Percentiles rank a stretch among this genome's conserved stretches.
phyloP scores from a whole-genome alignment of 768 basidiomycete species.

The Psilocybe sp. region DNA sequence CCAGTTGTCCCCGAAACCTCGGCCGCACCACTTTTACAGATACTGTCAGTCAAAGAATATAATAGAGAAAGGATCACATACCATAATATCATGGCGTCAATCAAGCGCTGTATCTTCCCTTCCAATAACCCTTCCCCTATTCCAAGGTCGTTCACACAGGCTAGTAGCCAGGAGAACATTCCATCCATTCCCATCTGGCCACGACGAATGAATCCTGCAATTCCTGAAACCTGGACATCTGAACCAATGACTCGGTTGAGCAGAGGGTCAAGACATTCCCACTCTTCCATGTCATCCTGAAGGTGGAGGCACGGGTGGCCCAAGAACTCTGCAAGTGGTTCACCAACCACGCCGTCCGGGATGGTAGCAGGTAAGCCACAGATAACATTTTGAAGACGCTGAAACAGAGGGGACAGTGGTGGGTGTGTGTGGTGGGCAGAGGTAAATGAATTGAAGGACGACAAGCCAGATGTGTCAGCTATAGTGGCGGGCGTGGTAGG shows the following conservation, averaged over 20 bases:
- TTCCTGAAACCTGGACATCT: background rate
- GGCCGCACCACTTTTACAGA: no score
- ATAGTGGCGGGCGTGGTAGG: background rate
- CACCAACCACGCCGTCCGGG: background rate
- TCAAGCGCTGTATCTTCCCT: no score
- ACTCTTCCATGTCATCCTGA: background rate
- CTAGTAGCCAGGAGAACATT: background rate
- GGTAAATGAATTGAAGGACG: background rate
- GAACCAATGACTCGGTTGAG: slow-evolving; percentile 1
- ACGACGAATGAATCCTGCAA: background rate
- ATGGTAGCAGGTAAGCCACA: background rate
- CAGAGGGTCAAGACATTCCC: background rate
- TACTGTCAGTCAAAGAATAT: background rate
- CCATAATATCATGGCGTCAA: background rate
- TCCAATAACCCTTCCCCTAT: background rate
- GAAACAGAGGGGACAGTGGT: background rate
- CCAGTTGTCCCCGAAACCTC: no score
- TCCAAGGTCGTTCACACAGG: background rate
- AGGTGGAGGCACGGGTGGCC: background rate
- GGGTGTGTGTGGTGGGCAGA: background rate
- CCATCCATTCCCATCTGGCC: slow-evolving; percentile 4
- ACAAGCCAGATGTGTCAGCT: background rate
- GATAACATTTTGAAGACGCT: background rate
- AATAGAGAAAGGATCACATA: background rate
- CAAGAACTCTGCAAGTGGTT: background rate